phyloP scores from a whole-genome alignment of 1,284 basidiomycete genomes.

The Hemileia vastatrix region DNA sequence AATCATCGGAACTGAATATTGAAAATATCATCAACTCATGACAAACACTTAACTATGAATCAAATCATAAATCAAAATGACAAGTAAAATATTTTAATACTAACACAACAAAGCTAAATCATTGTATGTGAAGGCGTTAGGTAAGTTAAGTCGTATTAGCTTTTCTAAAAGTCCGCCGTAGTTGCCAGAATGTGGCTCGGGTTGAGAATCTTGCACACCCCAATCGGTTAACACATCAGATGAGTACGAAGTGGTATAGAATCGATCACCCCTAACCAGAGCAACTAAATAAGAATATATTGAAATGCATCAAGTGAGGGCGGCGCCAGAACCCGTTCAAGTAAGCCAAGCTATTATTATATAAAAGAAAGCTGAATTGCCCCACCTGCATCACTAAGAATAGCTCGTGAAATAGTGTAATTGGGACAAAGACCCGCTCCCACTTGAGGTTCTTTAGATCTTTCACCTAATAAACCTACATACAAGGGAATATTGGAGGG shows the following conservation, averaged over 20 bases:
- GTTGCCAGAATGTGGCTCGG: constrained; percentile 8
- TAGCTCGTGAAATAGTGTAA: constrained; percentile 18
- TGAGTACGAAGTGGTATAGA: constrained; percentile 19
- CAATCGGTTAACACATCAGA: constrained; percentile 21
- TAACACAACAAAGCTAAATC: too few relatives aligned
- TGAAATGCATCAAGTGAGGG: background rate
- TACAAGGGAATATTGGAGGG: constrained; percentile 21
- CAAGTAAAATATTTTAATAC: too few relatives aligned
- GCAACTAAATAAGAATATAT: constrained; percentile 1
- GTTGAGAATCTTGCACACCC: constrained; percentile 19
- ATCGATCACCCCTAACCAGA: constrained; percentile 19
- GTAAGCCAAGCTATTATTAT: too few relatives aligned
- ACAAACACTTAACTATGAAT: too few relatives aligned
- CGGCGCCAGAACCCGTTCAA: too few relatives aligned
- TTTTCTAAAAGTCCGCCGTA: constrained; percentile 20
- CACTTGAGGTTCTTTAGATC: constrained; percentile 9
- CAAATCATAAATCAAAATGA: too few relatives aligned
- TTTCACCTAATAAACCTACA: constrained; percentile 19
- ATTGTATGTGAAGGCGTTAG: too few relatives aligned
- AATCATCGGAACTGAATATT: too few relatives aligned
- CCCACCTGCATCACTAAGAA: constrained; percentile 21
- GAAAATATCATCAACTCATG: too few relatives aligned
- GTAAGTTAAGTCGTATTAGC: constrained; percentile 14
- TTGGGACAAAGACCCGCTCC: constrained; percentile 19
- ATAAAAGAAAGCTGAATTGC: background rate